Evolutionary conservation across 148 eudicot species (phyloP).

Genomic region (Chenopodium album): DNA sequence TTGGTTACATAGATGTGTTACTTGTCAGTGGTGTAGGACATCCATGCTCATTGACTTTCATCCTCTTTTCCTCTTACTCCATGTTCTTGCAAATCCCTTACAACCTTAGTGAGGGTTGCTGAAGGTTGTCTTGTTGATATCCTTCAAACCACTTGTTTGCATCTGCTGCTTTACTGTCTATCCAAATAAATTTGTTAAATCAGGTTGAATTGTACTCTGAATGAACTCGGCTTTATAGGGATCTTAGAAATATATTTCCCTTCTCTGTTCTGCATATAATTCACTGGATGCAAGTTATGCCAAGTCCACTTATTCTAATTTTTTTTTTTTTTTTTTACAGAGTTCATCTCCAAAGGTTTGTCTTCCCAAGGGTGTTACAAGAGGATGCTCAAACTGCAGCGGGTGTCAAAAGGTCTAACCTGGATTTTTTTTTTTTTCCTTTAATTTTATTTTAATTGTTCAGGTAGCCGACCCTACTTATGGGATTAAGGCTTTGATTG

Average conservation of each 20-base stretch:
- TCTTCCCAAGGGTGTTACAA: conserved; percentile 68
- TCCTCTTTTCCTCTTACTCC: not conserved
- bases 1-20: not conserved
- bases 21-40: not conserved
- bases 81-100: not conserved
- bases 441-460: too few species aligned
- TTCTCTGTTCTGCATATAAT: not conserved
- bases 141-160: not conserved
- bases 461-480: not conserved
- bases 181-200: not conserved
- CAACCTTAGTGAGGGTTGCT: not conserved
- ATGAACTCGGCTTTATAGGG: not conserved
- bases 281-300: not conserved
- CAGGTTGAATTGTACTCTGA: not conserved
- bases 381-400: conserved; percentile 53
- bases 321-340: conserved; percentile 23
- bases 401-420: conserved; percentile 55
- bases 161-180: not conserved
- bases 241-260: not conserved
- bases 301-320: not conserved
- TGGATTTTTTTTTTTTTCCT: too few species aligned
- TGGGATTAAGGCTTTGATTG: not conserved
- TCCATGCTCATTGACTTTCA: not conserved
- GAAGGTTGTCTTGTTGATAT: not conserved
- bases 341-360: conserved; percentile 20